Base-by-base conservation (phyloP, 768 basidiomycete genomes). In the Podaxis rugospora region DNA sequence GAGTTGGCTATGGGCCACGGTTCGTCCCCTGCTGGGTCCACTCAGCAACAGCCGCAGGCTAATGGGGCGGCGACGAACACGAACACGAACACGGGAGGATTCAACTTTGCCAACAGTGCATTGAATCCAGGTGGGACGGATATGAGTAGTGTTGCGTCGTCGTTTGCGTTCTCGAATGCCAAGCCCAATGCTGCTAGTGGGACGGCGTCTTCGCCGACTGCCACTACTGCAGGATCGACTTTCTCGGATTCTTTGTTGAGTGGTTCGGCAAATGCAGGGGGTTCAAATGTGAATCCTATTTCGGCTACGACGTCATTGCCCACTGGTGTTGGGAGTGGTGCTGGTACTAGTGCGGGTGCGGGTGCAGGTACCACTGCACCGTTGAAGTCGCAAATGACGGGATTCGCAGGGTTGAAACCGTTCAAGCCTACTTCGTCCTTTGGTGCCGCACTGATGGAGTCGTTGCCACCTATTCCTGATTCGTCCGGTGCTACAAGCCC, bases 401-500 rank as follows among this genome's bases (percentile, higher is more conserved):
- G 83, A 3, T 79, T 83, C 42, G 76, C 80, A 25, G 88, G 86
- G 4, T 70, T 92, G 64, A 92, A 89, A 69, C 83, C 89, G 5
- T 94, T 94, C 79, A 92, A 92, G 67, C 92, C 92, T 2, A 81
- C 87, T 2, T 89, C 87, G 1, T 87, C 83, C 44, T 94, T 94
- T 68, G 92, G 92, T 32, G 86, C 89, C 36, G 83, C 85, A 14
- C 70, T 94, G 42, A 67, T 94, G 62, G 89, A 89, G 54, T 82
- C 84, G 2, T 73, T 94, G 39, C 93, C 93, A 2, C 78, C 92
- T 4, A 85, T 93, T 57, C 83, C 89, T 10, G 85, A 83, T 36
- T 84, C 87, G 37, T 84, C 87, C 9, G 52, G 28, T 4, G 70
- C 72, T 2, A 72, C 82, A 0, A 74, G 74, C 4, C 83, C 84